Percentiles rank a stretch among this genome's conserved stretches.
Evolutionary conservation across 2,329 filamentous ascomycete genomes (phyloP).

Genomic region (Ophiostoma novo-ulmi): DNA sequence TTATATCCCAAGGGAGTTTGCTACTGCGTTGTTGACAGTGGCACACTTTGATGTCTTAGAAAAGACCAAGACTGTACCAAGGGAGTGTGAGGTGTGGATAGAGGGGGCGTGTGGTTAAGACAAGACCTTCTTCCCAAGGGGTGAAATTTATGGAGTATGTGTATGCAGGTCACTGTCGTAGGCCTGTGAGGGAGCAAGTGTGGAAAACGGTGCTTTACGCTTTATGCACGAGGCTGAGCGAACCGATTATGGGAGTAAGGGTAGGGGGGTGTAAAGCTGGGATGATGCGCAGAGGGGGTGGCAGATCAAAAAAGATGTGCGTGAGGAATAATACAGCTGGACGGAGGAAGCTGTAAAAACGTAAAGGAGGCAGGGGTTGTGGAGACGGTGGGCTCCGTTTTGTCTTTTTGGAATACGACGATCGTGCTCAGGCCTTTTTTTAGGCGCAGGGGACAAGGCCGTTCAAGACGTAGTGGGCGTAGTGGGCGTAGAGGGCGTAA

Average conservation of each 20-base stretch:
- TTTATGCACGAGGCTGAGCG: constrained; percentile 28
- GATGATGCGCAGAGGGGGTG: constrained; percentile 13
- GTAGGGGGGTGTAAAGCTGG: constrained; percentile 12
- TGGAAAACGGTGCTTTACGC: constrained; percentile 19
- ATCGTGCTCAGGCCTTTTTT: background rate
- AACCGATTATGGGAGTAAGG: background rate
- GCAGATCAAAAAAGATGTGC: constrained; percentile 11
- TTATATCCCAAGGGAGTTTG: constrained; percentile 25
- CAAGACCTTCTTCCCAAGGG: background rate
- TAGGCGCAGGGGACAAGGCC: background rate
- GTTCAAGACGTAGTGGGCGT: background rate
- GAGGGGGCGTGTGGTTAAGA: background rate
- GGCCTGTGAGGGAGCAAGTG: constrained; percentile 6
- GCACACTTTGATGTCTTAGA: constrained; percentile 19
- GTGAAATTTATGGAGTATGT: background rate
- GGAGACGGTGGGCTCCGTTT: constrained; percentile 14
- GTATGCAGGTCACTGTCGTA: constrained; percentile 8
- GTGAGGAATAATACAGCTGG: constrained; percentile 21
- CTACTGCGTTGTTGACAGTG: constrained; percentile 24
- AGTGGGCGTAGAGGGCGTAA: constrained; percentile 9
- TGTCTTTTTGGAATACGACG: constrained; percentile 15
- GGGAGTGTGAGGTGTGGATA: background rate
- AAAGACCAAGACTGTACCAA: constrained; percentile 1
- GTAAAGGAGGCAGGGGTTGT: constrained; percentile 11
- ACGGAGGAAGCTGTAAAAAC: constrained; percentile 13